Evolutionary conservation across 768 basidiomycete genomes (phyloP).

Genomic region (Mrakia gelida): DNA sequence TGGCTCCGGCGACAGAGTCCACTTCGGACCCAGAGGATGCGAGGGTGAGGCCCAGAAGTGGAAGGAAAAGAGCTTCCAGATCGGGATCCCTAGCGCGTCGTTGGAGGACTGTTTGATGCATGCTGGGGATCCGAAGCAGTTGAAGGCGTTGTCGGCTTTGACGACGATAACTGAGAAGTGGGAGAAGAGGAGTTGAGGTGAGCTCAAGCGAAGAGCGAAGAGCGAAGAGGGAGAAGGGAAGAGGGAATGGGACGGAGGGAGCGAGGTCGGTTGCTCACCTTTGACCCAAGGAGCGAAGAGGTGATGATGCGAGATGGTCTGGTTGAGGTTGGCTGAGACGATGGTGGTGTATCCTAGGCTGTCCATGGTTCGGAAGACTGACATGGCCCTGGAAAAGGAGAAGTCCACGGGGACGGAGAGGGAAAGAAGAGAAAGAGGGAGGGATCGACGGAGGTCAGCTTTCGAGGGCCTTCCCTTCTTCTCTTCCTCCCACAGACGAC

Average conservation of each 20-base stretch:
- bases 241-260: not conserved
- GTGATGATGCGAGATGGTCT: not conserved
- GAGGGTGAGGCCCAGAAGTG: not conserved
- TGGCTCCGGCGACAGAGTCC: not conserved
- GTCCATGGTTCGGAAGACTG: constrained; percentile 6
- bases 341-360: constrained; percentile 1
- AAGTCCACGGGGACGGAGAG: not conserved
- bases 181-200: not conserved
- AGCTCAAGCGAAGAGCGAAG: not conserved
- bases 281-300: constrained; percentile 10
- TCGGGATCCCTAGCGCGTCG: not conserved
- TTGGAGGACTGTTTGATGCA: not conserved
- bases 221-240: too few relatives aligned
- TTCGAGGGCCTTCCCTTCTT: not conserved
- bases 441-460: not conserved
- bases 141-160: not conserved
- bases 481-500: not conserved
- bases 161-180: constrained; percentile 1
- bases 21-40: not conserved
- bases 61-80: not conserved
- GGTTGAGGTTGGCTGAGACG: not conserved
- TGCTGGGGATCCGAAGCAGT: not conserved
- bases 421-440: not conserved
- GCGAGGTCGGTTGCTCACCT: not conserved
- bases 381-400: not conserved